Base-by-base conservation (phyloP, 1,284 basidiomycete species). In the Ceratobasidium sp. region DNA sequence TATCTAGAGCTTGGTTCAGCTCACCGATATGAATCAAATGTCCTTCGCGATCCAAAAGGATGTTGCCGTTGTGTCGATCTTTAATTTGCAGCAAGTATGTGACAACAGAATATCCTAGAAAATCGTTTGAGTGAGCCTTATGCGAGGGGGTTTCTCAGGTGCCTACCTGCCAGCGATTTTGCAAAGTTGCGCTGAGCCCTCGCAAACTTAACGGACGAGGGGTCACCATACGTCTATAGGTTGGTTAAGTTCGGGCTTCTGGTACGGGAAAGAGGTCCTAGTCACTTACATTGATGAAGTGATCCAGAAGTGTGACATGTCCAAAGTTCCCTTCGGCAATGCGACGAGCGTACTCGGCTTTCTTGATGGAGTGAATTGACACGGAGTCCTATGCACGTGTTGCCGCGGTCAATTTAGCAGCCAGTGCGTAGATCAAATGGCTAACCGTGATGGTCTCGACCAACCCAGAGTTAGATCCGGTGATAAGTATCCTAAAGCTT, bases 301-400 rank as follows among this genome's bases (percentile, higher is more conserved):
- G 94, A 81, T 98, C 95, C 79, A 95, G 84, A 69, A 98, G 82
- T 0, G 92, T 93, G 71, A 97, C 94, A 81, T 95, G 90, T 37
- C 92, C 93, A 31, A 97, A 84, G 66, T 88, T 87, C 34, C 94
- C 94, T 77, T 89, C 88, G 0, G 93, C 89, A 22, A 97, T 84
- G 75, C 95, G 87, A 75, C 94, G 88, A 1, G 95, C 94, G 82
- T 99, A 99, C 80, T 98, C 96, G 2, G 95, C 93, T 83, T 99
- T 99, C 86, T 99, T 99, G 83, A 99, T 98, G 9, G 97, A 98
- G 82, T 99, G 98, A 79, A 99, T 95, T 14, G 96, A 98, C 1
- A 99, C 94, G 0, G 97, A 94, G 79, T 99, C 98, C 71, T 74
- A 54, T 22, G 24, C 43, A 6, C 94, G 97, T 76, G 97, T 96